A percentile compares a stretch with the other conserved stretches of the same genome.
phyloP scores from a whole-genome alignment of 2,329 filamentous ascomycete species.

The Rutstroemia sydowiana region DNA sequence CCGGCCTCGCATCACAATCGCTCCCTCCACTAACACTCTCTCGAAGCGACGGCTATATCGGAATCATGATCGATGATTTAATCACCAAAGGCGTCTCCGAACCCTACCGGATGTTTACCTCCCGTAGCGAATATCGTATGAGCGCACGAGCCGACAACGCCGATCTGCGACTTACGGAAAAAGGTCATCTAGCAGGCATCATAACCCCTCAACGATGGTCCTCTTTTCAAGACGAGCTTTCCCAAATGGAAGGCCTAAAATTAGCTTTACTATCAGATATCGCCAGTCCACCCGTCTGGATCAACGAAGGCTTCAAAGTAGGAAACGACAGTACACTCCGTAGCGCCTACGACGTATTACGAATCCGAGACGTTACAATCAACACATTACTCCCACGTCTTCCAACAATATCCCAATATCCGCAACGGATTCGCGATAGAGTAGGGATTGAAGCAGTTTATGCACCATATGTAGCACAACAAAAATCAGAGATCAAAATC shows the following conservation, averaged over 20 bases:
- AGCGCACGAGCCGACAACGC: constrained; percentile 89
- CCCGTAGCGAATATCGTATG: constrained; percentile 91
- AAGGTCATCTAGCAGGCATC: constrained; percentile 69
- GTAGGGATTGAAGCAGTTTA: constrained; percentile 80
- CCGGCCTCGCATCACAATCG: constrained; percentile 68
- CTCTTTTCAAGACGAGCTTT: constrained; percentile 56
- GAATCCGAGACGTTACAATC: constrained; percentile 53
- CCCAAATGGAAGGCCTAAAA: constrained; percentile 61
- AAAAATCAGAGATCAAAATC: constrained; percentile 56
- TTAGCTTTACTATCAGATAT: constrained; percentile 49
- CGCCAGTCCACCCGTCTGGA: constrained; percentile 60
- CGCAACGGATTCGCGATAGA: constrained; percentile 54
- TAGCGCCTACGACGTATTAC: constrained; percentile 72
- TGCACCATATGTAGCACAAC: constrained; percentile 74
- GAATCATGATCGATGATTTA: constrained; percentile 97
- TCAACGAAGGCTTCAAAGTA: constrained; percentile 59
- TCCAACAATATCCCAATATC: constrained; percentile 47
- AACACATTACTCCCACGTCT: constrained; percentile 51
- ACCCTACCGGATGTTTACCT: constrained; percentile 97
- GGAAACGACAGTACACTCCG: constrained; percentile 59
- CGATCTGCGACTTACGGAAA: constrained; percentile 74
- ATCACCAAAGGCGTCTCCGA: constrained; percentile 95
- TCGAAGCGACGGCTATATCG: constrained; percentile 88
- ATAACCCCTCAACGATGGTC: constrained; percentile 75
- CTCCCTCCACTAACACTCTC: constrained; percentile 61